Conservation (phyloP, 768 basidiomycete species). For the Kwoniella dendrophila region DNA sequence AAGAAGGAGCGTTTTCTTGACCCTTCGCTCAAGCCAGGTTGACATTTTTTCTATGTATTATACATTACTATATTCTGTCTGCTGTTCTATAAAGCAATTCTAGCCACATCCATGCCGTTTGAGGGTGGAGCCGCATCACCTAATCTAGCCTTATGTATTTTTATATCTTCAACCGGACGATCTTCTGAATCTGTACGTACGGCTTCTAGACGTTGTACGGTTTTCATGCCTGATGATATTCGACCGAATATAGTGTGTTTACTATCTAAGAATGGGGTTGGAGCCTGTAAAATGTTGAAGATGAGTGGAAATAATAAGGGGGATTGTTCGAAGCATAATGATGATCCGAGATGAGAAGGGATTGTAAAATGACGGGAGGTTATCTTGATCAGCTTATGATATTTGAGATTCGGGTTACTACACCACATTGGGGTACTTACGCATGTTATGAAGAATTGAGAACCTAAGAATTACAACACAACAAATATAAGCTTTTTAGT, state of each 20-base stretch:
- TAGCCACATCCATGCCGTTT: slow-evolving; percentile 15
- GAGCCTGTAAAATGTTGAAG: slow-evolving; percentile 35
- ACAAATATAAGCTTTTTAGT: not conserved
- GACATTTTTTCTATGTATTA: not conserved
- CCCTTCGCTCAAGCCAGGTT: too few species aligned
- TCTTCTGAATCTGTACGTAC: slow-evolving; percentile 88
- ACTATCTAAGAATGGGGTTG: slow-evolving; percentile 57
- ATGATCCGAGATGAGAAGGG: too few species aligned
- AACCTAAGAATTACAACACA: slow-evolving; percentile 32
- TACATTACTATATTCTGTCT: not conserved
- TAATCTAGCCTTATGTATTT: slow-evolving; percentile 75
- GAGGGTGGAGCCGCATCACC: slow-evolving; percentile 34
- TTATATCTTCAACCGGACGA: slow-evolving; percentile 77
- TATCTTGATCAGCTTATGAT: too few species aligned
- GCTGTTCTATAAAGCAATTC: slow-evolving; percentile 8
- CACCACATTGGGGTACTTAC: slow-evolving; percentile 41
- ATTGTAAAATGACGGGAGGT: too few species aligned
- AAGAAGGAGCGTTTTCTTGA: too few species aligned
- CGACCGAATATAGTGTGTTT: slow-evolving; percentile 68
- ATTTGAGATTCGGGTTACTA: too few species aligned
- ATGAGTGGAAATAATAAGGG: too few species aligned
- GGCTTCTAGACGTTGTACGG: slow-evolving; percentile 85
- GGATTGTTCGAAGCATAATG: too few species aligned
- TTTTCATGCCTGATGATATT: slow-evolving; percentile 85
- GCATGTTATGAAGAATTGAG: slow-evolving; percentile 55